A percentile compares a stretch with the other conserved stretches of the same genome.
phyloP scores from a whole-genome alignment of 2,329 filamentous ascomycete species.

The Thermothelomyces thermophilus region DNA sequence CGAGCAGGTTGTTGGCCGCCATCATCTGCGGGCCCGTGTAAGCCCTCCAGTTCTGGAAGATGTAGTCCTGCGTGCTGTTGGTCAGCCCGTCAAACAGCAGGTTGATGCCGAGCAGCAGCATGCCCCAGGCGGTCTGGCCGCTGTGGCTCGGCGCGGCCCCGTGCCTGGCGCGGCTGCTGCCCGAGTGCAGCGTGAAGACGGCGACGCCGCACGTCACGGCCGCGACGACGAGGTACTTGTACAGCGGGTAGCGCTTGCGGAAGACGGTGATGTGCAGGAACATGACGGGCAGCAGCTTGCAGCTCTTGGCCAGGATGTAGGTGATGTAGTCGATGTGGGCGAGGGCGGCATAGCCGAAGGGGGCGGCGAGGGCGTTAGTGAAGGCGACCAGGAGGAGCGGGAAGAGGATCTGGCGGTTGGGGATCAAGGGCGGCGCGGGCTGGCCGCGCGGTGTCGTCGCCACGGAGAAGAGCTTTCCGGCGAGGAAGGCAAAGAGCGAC shows the following conservation, averaged over 20 bases:
- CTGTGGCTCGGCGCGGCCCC: constrained; percentile 30
- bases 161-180: constrained; percentile 49
- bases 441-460: constrained; percentile 50
- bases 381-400: constrained; percentile 81
- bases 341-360: constrained; percentile 88
- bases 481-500: constrained; percentile 77
- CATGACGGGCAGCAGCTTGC: constrained; percentile 99
- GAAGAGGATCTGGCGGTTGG: constrained; percentile 63
- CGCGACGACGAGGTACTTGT: constrained; percentile 92
- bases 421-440: constrained; percentile 62
- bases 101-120: constrained; percentile 80
- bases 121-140: constrained; percentile 66
- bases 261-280: constrained; percentile 90
- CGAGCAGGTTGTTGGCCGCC: constrained; percentile 92
- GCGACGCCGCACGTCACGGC: constrained; percentile 89
- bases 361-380: constrained; percentile 83
- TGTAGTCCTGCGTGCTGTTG: constrained; percentile 93
- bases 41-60: constrained; percentile 71
- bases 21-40: constrained; percentile 98
- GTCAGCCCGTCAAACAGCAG: constrained; percentile 92
- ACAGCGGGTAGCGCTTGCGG: constrained; percentile 79
- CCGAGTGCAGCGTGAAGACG: constrained; percentile 84
- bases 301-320: constrained; percentile 93
- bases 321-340: constrained; percentile 97
- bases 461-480: constrained; percentile 74